A percentile compares a stretch with the other conserved stretches of the same genome.
phyloP scores from a whole-genome alignment of 2,329 filamentous ascomycete species.

The Karstenula rhodostoma region DNA sequence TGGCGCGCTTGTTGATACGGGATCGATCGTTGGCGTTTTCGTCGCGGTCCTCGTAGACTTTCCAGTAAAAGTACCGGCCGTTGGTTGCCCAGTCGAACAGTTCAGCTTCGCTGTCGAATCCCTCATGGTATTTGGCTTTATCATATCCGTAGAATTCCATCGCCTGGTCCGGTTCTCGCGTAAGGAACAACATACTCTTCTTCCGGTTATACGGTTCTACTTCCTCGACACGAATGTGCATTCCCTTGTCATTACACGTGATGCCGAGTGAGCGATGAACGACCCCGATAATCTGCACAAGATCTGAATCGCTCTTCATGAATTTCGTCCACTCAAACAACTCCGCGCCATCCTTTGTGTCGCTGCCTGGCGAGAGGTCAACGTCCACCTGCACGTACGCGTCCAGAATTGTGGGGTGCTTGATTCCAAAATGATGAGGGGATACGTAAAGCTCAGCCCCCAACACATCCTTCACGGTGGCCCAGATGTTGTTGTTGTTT shows the following conservation, averaged over 20 bases:
- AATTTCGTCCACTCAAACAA: constrained; percentile 70
- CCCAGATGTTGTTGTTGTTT: constrained; percentile 31
- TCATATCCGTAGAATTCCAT: constrained; percentile 71
- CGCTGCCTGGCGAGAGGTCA: constrained; percentile 57
- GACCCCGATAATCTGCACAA: constrained; percentile 71
- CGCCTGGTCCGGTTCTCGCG: constrained; percentile 63
- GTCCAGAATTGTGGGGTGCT: constrained; percentile 33
- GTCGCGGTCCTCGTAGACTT: constrained; percentile 40
- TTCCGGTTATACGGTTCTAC: constrained; percentile 69
- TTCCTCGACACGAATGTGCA: constrained; percentile 73
- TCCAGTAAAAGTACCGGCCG: constrained; percentile 66
- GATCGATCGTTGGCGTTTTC: constrained; percentile 63
- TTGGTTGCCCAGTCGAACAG: constrained; percentile 69
- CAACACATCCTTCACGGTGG: constrained; percentile 53
- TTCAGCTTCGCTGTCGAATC: constrained; percentile 63
- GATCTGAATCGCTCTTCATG: constrained; percentile 75
- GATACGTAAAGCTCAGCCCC: constrained; percentile 50
- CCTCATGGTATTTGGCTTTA: constrained; percentile 57
- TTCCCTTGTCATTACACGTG: constrained; percentile 67
- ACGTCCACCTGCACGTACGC: constrained; percentile 74
- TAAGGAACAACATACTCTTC: constrained; percentile 67
- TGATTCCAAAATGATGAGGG: constrained; percentile 61
- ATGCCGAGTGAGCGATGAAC: constrained; percentile 72
- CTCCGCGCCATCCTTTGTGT: constrained; percentile 32
- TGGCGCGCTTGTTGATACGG: constrained; percentile 62